Percentiles rank a stretch among this genome's conserved stretches.
Evolutionary conservation across 305 asterid genomes (phyloP).

Genomic region (Lippia alba): DNA sequence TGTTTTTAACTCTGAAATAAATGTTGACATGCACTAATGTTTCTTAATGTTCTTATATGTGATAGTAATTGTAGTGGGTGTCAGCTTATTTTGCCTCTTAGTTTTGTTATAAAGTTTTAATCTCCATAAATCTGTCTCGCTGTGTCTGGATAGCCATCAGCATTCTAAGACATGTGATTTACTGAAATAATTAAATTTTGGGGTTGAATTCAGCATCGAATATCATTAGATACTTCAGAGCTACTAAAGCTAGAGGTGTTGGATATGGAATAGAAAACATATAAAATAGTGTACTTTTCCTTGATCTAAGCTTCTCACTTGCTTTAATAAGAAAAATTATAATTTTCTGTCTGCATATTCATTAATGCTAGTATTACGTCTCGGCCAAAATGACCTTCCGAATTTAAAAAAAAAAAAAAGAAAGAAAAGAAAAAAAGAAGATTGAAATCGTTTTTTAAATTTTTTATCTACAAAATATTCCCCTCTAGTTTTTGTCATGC

Average conservation of each 20-base stretch:
- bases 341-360: constrained; percentile 1
- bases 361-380: neutral
- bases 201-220: too few relatives aligned
- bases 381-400: neutral
- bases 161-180: too few relatives aligned
- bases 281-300: constrained; percentile 1
- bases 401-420: neutral
- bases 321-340: neutral
- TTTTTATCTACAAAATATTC: neutral
- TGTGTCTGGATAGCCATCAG: constrained; percentile 1
- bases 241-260: constrained; percentile 12
- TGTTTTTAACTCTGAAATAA: neutral
- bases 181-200: too few relatives aligned
- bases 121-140: constrained; percentile 6
- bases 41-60: constrained; percentile 12
- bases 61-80: constrained; percentile 10
- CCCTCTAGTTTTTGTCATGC: constrained; percentile 4
- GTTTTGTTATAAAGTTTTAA: neutral
- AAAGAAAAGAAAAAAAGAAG: neutral
- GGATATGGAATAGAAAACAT: neutral
- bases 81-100: neutral
- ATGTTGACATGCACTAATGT: constrained; percentile 8
- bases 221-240: neutral
- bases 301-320: neutral
- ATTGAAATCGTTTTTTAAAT: neutral